Conservation (phyloP, 129 eudicot species). For the Chrysanthemum seticuspe region DNA sequence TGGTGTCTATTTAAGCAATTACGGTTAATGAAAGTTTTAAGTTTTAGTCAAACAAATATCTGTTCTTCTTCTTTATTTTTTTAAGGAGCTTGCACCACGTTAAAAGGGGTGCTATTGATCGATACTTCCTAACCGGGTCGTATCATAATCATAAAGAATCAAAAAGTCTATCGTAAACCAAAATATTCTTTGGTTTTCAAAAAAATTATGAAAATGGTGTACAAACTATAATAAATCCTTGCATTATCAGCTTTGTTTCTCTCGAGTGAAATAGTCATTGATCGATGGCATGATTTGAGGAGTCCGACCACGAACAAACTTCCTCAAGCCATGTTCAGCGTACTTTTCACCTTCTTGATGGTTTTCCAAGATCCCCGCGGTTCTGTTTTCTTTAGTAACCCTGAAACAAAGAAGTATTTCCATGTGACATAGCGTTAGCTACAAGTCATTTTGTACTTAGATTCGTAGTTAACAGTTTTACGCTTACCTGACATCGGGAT, state of each 20-base stretch:
- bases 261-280: constrained; percentile 40
- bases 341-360: constrained; percentile 50
- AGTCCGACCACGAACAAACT: constrained; percentile 41
- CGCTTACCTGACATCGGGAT: constrained; percentile 58
- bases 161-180: neutral
- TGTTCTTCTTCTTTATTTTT: no score
- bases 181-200: neutral
- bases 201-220: no score
- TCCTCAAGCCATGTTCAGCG: constrained; percentile 38
- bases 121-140: no score
- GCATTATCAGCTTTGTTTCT: neutral
- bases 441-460: neutral
- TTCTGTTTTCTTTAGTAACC: constrained; percentile 49
- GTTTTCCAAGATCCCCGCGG: constrained; percentile 53
- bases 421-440: neutral
- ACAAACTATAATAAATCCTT: neutral
- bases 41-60: no score
- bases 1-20: no score
- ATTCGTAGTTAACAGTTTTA: neutral
- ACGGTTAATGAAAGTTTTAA: no score
- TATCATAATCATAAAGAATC: no score
- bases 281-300: constrained; percentile 50
- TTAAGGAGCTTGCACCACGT: no score
- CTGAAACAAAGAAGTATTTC: constrained; percentile 4
- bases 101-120: no score